Base-by-base conservation (phyloP, 257 asterid species). In the Parsonsia alboflavescens region DNA sequence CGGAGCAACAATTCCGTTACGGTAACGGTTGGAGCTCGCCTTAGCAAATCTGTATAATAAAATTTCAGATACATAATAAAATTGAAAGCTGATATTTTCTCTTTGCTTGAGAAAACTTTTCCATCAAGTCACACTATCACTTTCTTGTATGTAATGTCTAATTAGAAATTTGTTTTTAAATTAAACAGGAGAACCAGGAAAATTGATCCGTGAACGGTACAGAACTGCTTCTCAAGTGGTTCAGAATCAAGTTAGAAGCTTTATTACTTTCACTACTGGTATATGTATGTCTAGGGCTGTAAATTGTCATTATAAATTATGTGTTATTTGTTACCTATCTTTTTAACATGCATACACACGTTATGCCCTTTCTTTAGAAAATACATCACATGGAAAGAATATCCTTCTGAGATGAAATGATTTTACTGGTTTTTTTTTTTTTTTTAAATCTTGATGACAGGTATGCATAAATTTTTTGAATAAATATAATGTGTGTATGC, bases 211-310 rank as follows among this genome's bases (percentile, higher is more conserved):
- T 58, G 94, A 93, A 68, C 97, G 98, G 67, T 93, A 93, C 91
- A 86, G 98, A 84, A 83, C 98, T 83, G 98, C 98, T 88, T 93
- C 98, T 79, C 96, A 86, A 91, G 97, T 93, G 89, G 93, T 91
- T 81, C 96, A 93, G 85, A 93, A 89, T 88, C 98, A 93, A 89
- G 97, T 91, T 88, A 93, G 97, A 88, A 81, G 88, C 96, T 84
- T 82, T 79, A 84, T 80, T 83, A 76, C 89, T 87, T 86, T 87
- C 79, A 78, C 65, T 85, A 70, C 82, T 82, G 87, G 85, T 83
- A 82, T 74, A 80, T 85, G 89, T 78, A 80, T 84, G 80, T 74
- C 80, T 80, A 73, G 84, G 81, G 74, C 80, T 70, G 52, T 71
- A 53, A 59, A 71, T 77, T 21, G 22, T 28, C 49, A 30, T 15